phyloP scores from a whole-genome alignment of 257 asterid species.

The Echium plantagineum region DNA sequence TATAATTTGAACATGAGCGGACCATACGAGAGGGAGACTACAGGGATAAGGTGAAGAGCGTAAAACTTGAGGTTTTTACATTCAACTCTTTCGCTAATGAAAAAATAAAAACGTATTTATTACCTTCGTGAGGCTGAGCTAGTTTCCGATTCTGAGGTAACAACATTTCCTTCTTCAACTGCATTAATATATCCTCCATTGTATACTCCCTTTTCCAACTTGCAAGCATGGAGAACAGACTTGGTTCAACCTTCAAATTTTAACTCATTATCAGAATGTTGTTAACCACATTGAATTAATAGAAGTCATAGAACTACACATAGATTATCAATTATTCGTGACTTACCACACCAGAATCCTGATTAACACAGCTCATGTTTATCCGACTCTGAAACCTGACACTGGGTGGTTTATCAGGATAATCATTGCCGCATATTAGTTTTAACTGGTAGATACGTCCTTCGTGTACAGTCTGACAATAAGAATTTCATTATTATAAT shows the following conservation, averaged over 20 bases:
- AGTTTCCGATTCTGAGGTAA: conserved; percentile 74
- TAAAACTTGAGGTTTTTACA: background rate
- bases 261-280: conserved; percentile 4
- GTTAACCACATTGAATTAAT: background rate
- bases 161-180: conserved; percentile 68
- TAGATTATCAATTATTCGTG: background rate
- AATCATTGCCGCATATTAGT: conserved; percentile 67
- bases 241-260: conserved; percentile 54
- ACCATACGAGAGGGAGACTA: too few relatives aligned
- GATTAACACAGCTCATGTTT: conserved; percentile 68
- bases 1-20: background rate
- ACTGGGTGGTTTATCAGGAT: conserved; percentile 64
- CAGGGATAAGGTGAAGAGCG: too few relatives aligned
- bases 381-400: conserved; percentile 70
- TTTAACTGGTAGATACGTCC: conserved; percentile 77
- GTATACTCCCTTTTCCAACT: conserved; percentile 70
- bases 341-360: conserved; percentile 60
- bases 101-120: conserved; percentile 7
- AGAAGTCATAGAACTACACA: background rate
- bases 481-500: conserved; percentile 13
- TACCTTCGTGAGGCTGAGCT: conserved; percentile 71
- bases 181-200: conserved; percentile 77
- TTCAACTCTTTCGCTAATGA: too few relatives aligned
- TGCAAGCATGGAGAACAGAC: conserved; percentile 62
- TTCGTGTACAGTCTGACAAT: conserved; percentile 61